These are phyloP conservation scores for Chrysoporthe deuterocubensis DNA, from an alignment of 2,329 filamentous ascomycete genomes.

Conservation along the genomic window DNA sequence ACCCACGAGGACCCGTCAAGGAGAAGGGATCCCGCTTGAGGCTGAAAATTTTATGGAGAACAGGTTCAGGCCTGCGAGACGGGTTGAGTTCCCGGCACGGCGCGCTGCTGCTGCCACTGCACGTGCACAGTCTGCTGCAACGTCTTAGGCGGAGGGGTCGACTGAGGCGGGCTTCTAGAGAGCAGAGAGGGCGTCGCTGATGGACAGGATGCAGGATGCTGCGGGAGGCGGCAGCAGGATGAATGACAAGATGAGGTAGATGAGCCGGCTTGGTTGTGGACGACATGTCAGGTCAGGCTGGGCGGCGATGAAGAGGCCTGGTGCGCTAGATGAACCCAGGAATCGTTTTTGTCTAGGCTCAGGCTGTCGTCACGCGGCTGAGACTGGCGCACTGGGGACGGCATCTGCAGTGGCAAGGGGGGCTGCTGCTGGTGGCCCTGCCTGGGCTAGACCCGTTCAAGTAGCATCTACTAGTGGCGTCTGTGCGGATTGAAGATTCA, in stretches of 20 bases:
- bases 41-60: constrained; percentile 29
- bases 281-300: no score
- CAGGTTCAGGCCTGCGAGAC: neutral
- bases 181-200: neutral
- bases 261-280: no score
- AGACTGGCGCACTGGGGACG: constrained; percentile 33
- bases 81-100: no score
- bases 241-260: no score
- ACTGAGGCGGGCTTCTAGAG: neutral
- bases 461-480: neutral
- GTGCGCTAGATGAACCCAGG: no score
- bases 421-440: constrained; percentile 36
- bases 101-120: neutral
- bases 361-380: neutral
- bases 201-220: neutral
- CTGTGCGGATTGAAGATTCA: constrained; percentile 4
- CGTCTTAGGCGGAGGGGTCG: neutral
- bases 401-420: constrained; percentile 36
- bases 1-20: constrained; percentile 22
- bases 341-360: no score
- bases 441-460: neutral
- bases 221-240: no score
- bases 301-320: no score
- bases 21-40: constrained; percentile 16
- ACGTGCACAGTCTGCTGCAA: neutral